Evolutionary conservation across 495 filamentous ascomycete species (phyloP).

Genomic region (Hyaloscypha hepaticicola): DNA sequence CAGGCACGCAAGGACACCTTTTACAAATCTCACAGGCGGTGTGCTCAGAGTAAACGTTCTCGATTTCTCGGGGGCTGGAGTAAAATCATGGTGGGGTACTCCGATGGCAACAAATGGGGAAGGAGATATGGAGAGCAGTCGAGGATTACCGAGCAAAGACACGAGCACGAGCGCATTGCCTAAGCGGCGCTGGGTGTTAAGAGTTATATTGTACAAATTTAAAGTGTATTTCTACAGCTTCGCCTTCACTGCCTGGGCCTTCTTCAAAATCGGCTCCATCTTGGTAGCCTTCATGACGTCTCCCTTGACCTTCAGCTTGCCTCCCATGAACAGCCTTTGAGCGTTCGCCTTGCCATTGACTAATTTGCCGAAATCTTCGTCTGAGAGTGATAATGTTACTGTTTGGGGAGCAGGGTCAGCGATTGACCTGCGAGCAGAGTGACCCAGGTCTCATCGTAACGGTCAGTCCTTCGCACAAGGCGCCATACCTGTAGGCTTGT

Average conservation of each 20-base stretch:
- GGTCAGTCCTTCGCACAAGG: background rate
- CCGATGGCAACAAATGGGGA: constrained; percentile 14
- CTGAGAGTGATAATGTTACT: constrained; percentile 85
- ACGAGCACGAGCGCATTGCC: background rate
- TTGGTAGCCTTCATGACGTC: constrained; percentile 99
- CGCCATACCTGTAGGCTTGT: constrained; percentile 77
- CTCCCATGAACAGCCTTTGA: constrained; percentile 92
- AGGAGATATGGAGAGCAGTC: constrained; percentile 10
- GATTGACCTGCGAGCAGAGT: background rate
- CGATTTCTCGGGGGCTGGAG: too few relatives aligned
- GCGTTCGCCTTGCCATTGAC: constrained; percentile 89
- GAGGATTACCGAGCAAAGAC: background rate
- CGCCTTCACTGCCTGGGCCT: constrained; percentile 75
- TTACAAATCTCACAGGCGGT: too few relatives aligned
- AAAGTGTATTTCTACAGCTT: constrained; percentile 62
- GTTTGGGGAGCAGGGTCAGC: constrained; percentile 3
- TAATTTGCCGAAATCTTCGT: constrained; percentile 80
- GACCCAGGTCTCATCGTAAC: background rate
- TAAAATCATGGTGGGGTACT: constrained; percentile 12
- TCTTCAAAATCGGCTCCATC: constrained; percentile 91
- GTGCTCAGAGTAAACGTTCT: too few relatives aligned
- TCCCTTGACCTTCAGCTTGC: constrained; percentile 96
- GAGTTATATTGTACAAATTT: constrained; percentile 9
- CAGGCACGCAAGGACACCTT: too few relatives aligned
- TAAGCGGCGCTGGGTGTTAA: background rate